Conservation (phyloP, 352 stramenopile species). For the Phytopythium aichiense region DNA sequence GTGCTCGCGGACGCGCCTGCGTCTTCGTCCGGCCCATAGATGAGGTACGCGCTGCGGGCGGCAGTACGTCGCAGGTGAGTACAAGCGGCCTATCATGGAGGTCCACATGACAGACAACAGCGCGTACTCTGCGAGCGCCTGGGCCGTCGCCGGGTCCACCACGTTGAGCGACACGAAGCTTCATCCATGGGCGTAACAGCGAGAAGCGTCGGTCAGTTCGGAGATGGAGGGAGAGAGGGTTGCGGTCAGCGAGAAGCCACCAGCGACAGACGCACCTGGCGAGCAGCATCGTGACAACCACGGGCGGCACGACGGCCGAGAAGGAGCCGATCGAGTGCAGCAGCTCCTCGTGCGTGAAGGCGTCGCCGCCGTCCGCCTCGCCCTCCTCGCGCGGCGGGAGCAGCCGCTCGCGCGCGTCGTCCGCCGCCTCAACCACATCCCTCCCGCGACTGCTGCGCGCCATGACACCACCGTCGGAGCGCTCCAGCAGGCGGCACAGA, state of each 20-base stretch:
- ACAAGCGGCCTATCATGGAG: neutral
- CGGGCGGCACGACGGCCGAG: conserved; percentile 75
- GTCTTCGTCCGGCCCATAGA: conserved; percentile 65
- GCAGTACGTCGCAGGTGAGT: neutral
- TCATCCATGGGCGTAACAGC: neutral
- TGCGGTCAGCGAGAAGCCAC: neutral
- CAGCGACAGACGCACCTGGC: conserved; percentile 41
- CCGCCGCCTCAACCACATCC: conserved; percentile 5
- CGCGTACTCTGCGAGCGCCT: conserved; percentile 65
- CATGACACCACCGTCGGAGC: neutral
- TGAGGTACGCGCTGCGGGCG: conserved; percentile 63
- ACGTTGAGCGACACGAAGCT: conserved; percentile 83
- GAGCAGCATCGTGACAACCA: conserved; percentile 77
- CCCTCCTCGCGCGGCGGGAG: conserved; percentile 20
- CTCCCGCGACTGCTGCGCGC: conserved; percentile 7
- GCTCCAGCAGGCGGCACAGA: neutral
- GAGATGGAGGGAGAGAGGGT: neutral
- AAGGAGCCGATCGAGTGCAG: conserved; percentile 85
- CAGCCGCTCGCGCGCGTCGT: conserved; percentile 44
- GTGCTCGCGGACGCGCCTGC: conserved; percentile 48
- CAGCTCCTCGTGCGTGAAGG: conserved; percentile 76
- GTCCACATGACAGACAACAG: neutral
- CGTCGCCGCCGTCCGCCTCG: conserved; percentile 27
- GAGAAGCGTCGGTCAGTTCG: neutral
- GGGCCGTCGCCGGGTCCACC: conserved; percentile 66